Base-by-base conservation (phyloP, 768 basidiomycete genomes). In the Mrakia frigida region DNA sequence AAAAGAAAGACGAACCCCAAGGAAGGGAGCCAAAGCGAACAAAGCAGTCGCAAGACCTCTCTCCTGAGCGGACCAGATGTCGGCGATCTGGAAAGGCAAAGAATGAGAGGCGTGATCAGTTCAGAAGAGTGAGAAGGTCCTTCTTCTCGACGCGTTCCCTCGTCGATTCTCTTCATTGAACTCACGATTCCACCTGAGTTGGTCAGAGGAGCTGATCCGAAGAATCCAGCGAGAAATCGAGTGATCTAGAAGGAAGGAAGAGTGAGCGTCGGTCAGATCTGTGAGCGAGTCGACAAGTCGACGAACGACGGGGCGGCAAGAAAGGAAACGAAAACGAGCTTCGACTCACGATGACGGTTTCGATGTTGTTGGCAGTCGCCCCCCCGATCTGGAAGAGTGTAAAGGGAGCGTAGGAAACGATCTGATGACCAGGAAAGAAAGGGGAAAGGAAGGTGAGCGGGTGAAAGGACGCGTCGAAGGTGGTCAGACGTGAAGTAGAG, bases 371-470 rank as follows among this genome's bases (percentile, higher is more conserved):
- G 37, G 73, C 78, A n/a, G 56, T 73, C 14, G 76, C 76, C 0
- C 71, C 71, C 35, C 76, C 78, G 33, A 77, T 56, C 37, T 77
- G 77, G 73, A 79, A 77, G 23, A 77, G 33, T 2, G 74, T 68
- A 73, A 77, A 79, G 21, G 50, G 56, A 7, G 61, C 28, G 61
- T 77, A 79, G 7, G 78, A 79, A 39, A 74, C 33, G 52, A 50
- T 35, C 6, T 69, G 41, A 31, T n/a, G n/a, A n/a, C n/a, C n/a
- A n/a, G 71, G 76, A 16, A 76, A 72, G 52, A 53, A 63, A 53
- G 46, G 18, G 46, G 74, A 70, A 52, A 77, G 75, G 6, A 53
- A 70, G 28, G 73, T 33, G 16, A 76, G 78, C 18, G 46, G 71
- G 72, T 75, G 25, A 76, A 53, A 25, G 28, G 56, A n/a, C 56